A percentile compares a stretch with the other conserved stretches of the same genome.
phyloP scores from a whole-genome alignment of 2,329 filamentous ascomycete species.

The Cladosporium sp. region DNA sequence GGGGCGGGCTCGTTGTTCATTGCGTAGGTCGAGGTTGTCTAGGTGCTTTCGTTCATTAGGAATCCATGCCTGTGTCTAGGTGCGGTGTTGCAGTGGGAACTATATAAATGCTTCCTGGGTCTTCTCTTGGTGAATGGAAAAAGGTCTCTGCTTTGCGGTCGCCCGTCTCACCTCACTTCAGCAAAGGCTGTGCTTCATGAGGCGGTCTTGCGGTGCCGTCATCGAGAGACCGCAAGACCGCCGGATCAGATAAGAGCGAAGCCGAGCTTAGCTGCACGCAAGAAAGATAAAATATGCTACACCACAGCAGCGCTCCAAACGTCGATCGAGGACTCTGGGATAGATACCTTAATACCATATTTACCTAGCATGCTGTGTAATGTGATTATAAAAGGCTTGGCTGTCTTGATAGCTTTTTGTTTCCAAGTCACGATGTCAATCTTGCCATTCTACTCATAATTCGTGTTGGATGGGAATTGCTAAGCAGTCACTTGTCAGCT shows the following conservation, averaged over 20 bases:
- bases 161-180: not conserved
- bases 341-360: too few relatives aligned
- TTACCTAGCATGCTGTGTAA: too few relatives aligned
- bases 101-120: too few relatives aligned
- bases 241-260: not conserved
- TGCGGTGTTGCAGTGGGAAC: not conserved
- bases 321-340: too few relatives aligned
- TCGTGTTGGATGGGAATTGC: not conserved
- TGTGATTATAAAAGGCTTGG: too few relatives aligned
- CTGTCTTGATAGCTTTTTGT: too few relatives aligned
- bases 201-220: not conserved
- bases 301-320: too few relatives aligned
- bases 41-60: not conserved
- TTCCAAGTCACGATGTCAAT: too few relatives aligned
- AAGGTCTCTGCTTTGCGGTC: not conserved
- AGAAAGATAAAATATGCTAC: not conserved
- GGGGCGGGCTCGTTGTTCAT: conserved; percentile 9
- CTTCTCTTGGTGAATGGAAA: too few relatives aligned
- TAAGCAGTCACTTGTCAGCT: not conserved
- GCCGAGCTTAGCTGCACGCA: not conserved
- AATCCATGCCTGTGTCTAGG: not conserved
- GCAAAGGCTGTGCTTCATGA: too few relatives aligned
- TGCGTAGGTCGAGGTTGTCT: not conserved
- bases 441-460: too few relatives aligned
- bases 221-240: not conserved